Evolutionary conservation across 768 basidiomycete species (phyloP).

Genomic region (Paxillus ammoniavirescens): DNA sequence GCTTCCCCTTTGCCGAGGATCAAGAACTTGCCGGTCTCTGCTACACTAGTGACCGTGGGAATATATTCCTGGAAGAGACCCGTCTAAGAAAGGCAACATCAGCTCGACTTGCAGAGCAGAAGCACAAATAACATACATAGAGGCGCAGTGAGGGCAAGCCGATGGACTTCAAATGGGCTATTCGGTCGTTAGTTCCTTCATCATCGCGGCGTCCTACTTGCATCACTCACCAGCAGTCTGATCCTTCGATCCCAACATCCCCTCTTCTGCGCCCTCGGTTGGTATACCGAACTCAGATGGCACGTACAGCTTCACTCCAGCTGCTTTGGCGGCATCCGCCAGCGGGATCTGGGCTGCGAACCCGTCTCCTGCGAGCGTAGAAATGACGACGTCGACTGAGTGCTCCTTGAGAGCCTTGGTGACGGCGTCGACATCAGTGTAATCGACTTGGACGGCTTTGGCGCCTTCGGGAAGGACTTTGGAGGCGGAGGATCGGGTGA

Average conservation of each 20-base stretch:
- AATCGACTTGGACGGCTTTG: conserved; percentile 17
- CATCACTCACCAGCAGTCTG: conserved; percentile 7
- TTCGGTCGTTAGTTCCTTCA: not conserved
- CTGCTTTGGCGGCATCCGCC: conserved; percentile 24
- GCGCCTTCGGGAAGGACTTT: conserved; percentile 9
- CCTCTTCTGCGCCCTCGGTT: conserved; percentile 18
- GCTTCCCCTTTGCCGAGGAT: conserved; percentile 25
- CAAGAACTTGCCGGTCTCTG: conserved; percentile 15
- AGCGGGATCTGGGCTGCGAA: conserved; percentile 10
- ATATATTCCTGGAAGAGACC: conserved; percentile 15
- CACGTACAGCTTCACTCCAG: conserved; percentile 28
- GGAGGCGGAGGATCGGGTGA: conserved; percentile 3
- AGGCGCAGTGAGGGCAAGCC: conserved; percentile 21
- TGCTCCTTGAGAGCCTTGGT: conserved; percentile 15
- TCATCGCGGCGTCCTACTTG: too few species aligned
- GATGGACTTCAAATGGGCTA: conserved; percentile 17
- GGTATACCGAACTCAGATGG: conserved; percentile 29
- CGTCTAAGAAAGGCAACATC: not conserved
- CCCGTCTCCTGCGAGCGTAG: conserved; percentile 15
- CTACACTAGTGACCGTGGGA: conserved; percentile 9
- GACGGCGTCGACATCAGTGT: conserved; percentile 10
- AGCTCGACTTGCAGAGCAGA: not conserved
- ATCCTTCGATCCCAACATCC: conserved; percentile 11
- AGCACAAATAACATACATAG: conserved; percentile 15
- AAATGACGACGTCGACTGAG: conserved; percentile 23